phyloP scores from a whole-genome alignment of 176 grass and related monocot genomes.

The Cenchrus americanus region DNA sequence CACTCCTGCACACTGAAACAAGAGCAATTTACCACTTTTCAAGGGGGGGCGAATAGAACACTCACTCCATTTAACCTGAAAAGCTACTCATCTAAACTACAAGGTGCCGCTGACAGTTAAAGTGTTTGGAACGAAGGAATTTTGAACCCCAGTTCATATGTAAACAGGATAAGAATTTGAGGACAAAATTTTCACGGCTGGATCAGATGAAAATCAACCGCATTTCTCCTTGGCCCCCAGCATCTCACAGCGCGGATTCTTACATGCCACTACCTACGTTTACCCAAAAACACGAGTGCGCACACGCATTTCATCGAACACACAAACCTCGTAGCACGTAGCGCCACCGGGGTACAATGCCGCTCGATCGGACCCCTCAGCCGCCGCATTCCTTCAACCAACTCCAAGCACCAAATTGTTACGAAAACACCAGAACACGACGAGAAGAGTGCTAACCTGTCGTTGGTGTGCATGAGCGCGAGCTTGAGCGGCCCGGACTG shows the following conservation, averaged over 20 bases:
- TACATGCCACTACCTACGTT: background rate
- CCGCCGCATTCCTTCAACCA: background rate
- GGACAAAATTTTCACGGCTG: background rate
- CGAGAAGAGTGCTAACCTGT: constrained; percentile 42
- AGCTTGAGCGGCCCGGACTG: constrained; percentile 91
- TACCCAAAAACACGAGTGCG: background rate
- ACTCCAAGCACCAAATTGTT: background rate
- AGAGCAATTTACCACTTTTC: background rate
- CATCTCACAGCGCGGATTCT: background rate
- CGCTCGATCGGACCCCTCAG: background rate
- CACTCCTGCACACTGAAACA: background rate
- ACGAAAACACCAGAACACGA: background rate
- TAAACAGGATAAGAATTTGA: background rate
- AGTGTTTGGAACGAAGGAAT: background rate
- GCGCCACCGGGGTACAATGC: background rate
- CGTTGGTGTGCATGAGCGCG: constrained; percentile 82
- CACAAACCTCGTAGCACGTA: background rate
- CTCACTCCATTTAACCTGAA: background rate
- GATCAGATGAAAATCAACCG: background rate
- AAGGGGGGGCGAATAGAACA: background rate
- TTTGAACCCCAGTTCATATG: background rate
- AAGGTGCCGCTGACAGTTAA: background rate
- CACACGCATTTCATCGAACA: constrained; percentile 34
- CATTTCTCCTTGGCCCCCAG: background rate
- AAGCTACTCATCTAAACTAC: background rate